Percentiles rank a stretch among this genome's conserved stretches.
Conservation (phyloP, 2,329 filamentous ascomycete species). For the Cytospora chrysosperma region DNA sequence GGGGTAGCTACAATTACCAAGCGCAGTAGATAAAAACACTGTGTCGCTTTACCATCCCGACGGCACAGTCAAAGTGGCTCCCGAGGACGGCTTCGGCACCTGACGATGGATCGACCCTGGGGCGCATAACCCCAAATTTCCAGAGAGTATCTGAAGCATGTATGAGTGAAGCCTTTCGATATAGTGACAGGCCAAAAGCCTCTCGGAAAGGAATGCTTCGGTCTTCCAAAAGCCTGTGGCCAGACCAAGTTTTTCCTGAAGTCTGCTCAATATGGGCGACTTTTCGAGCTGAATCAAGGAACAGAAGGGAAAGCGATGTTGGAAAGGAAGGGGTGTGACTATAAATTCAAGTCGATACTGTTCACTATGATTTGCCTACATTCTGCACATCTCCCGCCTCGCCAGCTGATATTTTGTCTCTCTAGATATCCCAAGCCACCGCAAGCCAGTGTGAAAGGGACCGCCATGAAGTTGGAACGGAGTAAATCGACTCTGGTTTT, state of each 20-base stretch:
- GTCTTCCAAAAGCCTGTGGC: background rate
- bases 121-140: background rate
- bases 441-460: background rate
- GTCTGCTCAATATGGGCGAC: background rate
- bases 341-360: background rate
- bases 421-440: background rate
- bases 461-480: background rate
- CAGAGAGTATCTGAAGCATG: background rate
- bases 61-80: background rate
- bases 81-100: background rate
- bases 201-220: too few species aligned
- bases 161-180: background rate
- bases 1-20: background rate
- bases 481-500: too few species aligned
- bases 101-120: background rate
- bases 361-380: background rate
- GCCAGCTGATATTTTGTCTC: background rate
- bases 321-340: background rate
- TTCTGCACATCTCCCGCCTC: background rate
- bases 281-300: slow-evolving; percentile 2
- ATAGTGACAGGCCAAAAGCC: too few species aligned
- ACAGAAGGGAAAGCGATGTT: background rate
- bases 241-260: background rate
- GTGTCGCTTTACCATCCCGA: background rate
- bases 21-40: background rate